Conservation (phyloP, 345 rosid species). For the Pugionium dolabratum region DNA sequence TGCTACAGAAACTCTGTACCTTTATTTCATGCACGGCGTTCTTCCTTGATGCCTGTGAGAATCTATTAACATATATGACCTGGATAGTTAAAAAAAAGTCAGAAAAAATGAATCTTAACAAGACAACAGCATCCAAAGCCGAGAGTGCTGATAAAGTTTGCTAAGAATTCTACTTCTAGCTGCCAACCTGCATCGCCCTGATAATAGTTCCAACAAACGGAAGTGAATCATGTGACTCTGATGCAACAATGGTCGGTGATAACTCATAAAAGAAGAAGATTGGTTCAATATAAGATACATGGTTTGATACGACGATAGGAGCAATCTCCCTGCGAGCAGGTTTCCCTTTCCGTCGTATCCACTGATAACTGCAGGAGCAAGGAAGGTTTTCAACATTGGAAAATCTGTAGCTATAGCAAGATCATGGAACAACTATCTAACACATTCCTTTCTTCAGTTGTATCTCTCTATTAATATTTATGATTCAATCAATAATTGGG, state of each 20-base stretch:
- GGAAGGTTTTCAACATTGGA: neutral
- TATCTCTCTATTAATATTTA: too few species aligned
- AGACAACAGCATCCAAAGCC: neutral
- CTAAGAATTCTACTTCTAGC: neutral
- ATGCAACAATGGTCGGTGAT: constrained; percentile 90
- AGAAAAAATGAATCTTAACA: neutral
- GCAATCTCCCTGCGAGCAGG: constrained; percentile 86
- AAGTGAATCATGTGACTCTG: constrained; percentile 87
- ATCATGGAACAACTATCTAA: neutral
- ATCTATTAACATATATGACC: constrained; percentile 98
- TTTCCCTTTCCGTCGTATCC: constrained; percentile 91
- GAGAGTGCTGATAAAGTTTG: neutral
- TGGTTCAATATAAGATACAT: constrained; percentile 88
- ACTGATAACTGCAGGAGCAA: constrained; percentile 68
- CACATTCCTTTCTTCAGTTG: neutral
- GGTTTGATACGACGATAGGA: constrained; percentile 91
- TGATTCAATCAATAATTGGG: neutral
- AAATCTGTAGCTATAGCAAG: neutral
- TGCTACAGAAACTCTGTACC: constrained; percentile 64
- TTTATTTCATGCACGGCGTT: constrained; percentile 84
- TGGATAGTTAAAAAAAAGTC: constrained; percentile 32
- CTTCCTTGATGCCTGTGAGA: constrained; percentile 83
- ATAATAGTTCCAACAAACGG: constrained; percentile 97
- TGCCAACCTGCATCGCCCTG: constrained; percentile 93
- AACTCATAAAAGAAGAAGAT: constrained; percentile 91